Evolutionary conservation across 164 flowering plant genomes (phyloP).

Genomic region (Magnolia officinalis): DNA sequence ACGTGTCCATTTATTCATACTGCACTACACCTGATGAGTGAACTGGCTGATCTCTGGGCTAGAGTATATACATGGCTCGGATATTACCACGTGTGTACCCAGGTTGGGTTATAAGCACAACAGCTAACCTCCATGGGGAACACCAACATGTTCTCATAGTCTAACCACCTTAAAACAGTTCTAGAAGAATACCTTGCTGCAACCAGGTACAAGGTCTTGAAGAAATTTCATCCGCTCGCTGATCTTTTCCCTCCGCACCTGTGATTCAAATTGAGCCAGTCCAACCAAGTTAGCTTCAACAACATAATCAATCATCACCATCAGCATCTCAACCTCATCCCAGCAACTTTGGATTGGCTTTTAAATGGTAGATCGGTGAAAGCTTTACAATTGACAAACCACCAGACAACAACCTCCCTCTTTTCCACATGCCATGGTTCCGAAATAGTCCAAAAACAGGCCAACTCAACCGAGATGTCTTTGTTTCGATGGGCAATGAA

Average conservation of each 20-base stretch:
- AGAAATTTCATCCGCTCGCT: conserved; percentile 99
- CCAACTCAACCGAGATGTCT: background rate
- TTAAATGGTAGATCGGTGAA: too few species aligned
- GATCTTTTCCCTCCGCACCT: conserved; percentile 94
- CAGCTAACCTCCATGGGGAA: too few species aligned
- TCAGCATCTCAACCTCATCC: background rate
- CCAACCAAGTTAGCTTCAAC: background rate
- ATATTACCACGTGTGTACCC: too few species aligned
- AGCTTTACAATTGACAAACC: background rate
- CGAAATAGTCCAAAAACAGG: background rate
- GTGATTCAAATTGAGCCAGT: conserved; percentile 1
- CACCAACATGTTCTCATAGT: background rate
- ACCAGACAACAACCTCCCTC: background rate
- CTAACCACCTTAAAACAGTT: background rate
- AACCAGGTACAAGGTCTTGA: conserved; percentile 98
- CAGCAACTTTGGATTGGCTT: background rate
- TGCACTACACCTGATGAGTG: too few species aligned
- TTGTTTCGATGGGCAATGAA: background rate
- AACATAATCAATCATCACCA: background rate
- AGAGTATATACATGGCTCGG: too few species aligned
- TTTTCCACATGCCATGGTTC: too few species aligned
- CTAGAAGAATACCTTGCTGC: conserved; percentile 66
- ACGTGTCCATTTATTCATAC: too few species aligned
- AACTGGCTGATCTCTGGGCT: too few species aligned
- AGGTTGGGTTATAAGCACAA: too few species aligned